phyloP scores from a whole-genome alignment of 768 basidiomycete species.

The Termitomyces sp. region DNA sequence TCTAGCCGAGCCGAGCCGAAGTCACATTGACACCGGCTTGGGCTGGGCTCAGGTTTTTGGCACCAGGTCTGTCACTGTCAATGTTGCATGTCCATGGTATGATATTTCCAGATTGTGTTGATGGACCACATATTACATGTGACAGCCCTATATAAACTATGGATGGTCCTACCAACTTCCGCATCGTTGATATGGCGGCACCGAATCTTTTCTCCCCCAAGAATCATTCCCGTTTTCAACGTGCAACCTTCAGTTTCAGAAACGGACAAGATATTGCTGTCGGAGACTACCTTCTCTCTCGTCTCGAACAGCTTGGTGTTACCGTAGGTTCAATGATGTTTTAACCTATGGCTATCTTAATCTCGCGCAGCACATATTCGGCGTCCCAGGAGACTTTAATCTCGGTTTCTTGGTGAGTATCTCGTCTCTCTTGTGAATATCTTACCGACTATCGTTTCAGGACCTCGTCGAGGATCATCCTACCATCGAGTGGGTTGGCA shows the following conservation, averaged over 20 bases:
- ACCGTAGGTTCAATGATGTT: slow-evolving; percentile 30
- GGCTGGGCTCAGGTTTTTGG: neutral
- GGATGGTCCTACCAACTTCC: neutral
- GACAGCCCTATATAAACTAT: neutral
- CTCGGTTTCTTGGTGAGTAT: slow-evolving; percentile 52
- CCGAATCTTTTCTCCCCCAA: slow-evolving; percentile 28
- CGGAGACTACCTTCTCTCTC: slow-evolving; percentile 49
- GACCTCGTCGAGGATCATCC: slow-evolving; percentile 81
- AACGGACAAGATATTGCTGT: slow-evolving; percentile 39
- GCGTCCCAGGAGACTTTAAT: slow-evolving; percentile 84
- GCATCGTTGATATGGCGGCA: slow-evolving; percentile 14
- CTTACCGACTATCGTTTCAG: slow-evolving; percentile 25
- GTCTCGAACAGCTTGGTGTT: slow-evolving; percentile 57
- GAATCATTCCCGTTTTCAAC: slow-evolving; percentile 42
- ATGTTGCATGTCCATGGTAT: neutral
- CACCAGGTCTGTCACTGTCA: neutral
- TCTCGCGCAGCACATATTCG: slow-evolving; percentile 61
- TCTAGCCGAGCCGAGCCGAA: neutral
- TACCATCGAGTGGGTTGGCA: slow-evolving; percentile 80
- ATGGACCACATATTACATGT: neutral
- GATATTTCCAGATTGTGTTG: neutral
- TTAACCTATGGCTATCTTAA: neutral
- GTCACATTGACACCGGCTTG: neutral
- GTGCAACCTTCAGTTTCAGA: slow-evolving; percentile 37
- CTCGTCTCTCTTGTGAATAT: neutral